Conservation (phyloP, 2,329 filamentous ascomycete species). For the Cryphonectria radicalis region DNA sequence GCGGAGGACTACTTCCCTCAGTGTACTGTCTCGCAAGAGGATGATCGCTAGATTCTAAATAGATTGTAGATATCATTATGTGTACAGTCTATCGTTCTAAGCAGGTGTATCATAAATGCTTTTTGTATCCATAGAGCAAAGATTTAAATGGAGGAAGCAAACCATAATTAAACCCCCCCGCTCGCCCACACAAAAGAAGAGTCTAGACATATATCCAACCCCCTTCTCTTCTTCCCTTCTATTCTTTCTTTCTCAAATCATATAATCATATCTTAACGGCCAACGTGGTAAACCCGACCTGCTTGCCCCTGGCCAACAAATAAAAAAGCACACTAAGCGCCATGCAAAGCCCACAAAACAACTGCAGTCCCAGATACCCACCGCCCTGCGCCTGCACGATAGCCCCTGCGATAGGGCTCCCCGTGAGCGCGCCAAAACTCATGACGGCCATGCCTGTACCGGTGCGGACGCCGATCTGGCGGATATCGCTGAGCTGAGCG, state of each 20-base stretch:
- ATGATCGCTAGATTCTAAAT: neutral
- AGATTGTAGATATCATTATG: neutral
- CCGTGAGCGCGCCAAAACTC: conserved; percentile 60
- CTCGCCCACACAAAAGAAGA: neutral
- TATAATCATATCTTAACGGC: conserved; percentile 31
- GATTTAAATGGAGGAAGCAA: too few relatives aligned
- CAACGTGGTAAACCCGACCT: conserved; percentile 35
- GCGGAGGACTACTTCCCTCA: too few relatives aligned
- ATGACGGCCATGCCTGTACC: conserved; percentile 61
- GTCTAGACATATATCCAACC: neutral
- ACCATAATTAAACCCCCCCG: too few relatives aligned
- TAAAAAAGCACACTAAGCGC: conserved; percentile 34
- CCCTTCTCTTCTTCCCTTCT: neutral
- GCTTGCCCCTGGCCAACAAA: conserved; percentile 32
- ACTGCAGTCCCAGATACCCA: conserved; percentile 54
- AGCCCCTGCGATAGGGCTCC: conserved; percentile 61
- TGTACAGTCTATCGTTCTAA: neutral
- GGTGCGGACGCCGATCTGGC: conserved; percentile 62
- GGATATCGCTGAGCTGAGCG: conserved; percentile 63
- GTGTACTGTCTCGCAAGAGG: neutral
- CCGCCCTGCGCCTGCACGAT: conserved; percentile 50
- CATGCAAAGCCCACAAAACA: conserved; percentile 59
- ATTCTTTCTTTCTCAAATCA: neutral
- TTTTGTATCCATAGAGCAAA: neutral
- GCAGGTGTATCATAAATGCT: neutral